Conservation (phyloP, 2,329 filamentous ascomycete genomes). For the Aureobasidium sp. region DNA sequence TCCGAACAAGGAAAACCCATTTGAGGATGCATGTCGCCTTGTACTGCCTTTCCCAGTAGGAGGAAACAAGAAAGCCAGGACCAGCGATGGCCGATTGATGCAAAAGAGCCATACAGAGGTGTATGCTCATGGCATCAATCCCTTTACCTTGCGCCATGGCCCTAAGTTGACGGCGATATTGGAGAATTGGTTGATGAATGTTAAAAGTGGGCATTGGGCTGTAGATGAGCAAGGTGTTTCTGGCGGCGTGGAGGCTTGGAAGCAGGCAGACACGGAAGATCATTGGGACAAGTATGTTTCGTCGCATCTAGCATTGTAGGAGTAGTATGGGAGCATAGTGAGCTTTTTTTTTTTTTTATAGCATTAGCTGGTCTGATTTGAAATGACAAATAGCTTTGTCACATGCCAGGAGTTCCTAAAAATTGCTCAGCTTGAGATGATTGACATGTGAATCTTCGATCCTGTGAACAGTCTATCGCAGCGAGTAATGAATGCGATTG, state of each 20-base stretch:
- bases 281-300: slow-evolving; percentile 18
- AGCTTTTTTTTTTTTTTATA: not conserved
- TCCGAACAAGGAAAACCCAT: slow-evolving; percentile 25
- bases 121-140: slow-evolving; percentile 26
- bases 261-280: slow-evolving; percentile 25
- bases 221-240: slow-evolving; percentile 24
- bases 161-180: slow-evolving; percentile 25
- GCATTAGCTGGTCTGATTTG: not conserved
- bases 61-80: slow-evolving; percentile 23
- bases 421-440: too few species aligned
- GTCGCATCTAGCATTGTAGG: not conserved
- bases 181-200: slow-evolving; percentile 25
- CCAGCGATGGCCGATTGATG: slow-evolving; percentile 23
- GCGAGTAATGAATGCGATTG: too few species aligned
- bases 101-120: slow-evolving; percentile 23
- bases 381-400: too few species aligned
- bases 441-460: too few species aligned
- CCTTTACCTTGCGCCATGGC: slow-evolving; percentile 26
- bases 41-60: slow-evolving; percentile 25
- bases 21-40: slow-evolving; percentile 26
- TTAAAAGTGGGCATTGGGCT: slow-evolving; percentile 25
- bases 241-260: slow-evolving; percentile 25
- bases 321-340: not conserved
- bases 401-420: too few species aligned
- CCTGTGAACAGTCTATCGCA: too few species aligned